These are phyloP conservation scores for Cyclanthera cordifolia DNA, from an alignment of 306 rosid species.

Conservation along the genomic window DNA sequence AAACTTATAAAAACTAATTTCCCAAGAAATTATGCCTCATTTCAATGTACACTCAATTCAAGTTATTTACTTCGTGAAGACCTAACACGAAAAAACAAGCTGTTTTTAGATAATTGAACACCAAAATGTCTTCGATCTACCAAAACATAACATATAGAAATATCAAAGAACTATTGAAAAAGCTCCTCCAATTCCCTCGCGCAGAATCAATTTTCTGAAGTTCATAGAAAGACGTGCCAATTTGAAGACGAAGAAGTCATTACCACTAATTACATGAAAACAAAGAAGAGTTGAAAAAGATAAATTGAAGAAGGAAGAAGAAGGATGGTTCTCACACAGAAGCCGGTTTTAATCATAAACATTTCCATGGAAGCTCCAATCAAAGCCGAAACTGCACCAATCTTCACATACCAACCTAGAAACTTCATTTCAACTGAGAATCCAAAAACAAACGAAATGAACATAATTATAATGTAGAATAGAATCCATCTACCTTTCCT, in stretches of 20 bases:
- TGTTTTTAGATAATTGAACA: background rate
- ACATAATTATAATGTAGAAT: background rate
- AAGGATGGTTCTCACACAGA: slow-evolving; percentile 74
- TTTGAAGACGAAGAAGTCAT: background rate
- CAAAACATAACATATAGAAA: background rate
- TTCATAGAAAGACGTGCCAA: background rate
- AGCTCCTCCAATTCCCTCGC: background rate
- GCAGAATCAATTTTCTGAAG: background rate
- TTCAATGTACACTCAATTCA: background rate
- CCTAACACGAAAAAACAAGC: background rate
- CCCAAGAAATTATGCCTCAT: background rate
- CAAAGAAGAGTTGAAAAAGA: background rate
- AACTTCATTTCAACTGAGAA: slow-evolving; percentile 45
- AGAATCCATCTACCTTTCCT: background rate
- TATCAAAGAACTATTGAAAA: background rate
- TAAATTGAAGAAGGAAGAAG: slow-evolving; percentile 5
- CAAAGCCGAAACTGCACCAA: slow-evolving; percentile 55
- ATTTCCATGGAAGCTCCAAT: slow-evolving; percentile 87
- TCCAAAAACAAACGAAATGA: background rate
- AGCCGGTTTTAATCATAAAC: slow-evolving; percentile 83
- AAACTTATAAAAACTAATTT: background rate
- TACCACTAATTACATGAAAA: background rate
- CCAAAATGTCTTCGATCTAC: background rate
- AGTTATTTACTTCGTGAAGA: background rate
- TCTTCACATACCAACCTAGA: slow-evolving; percentile 83